Base-by-base conservation (phyloP, 768 basidiomycete genomes). In the Chlorophyllum brunneum region DNA sequence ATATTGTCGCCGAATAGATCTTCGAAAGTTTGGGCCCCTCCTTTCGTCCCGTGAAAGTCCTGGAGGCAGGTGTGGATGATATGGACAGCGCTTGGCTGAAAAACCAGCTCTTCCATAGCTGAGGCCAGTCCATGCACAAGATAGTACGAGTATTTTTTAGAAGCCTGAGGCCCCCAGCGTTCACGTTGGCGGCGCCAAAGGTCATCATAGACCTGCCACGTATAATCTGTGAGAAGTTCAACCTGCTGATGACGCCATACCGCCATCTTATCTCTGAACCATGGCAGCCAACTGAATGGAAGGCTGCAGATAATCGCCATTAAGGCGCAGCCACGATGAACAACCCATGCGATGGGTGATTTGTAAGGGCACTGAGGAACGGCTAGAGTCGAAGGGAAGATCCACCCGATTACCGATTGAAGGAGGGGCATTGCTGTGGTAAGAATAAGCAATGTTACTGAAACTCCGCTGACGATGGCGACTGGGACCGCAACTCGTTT, bases 301-400 rank as follows among this genome's bases (percentile, higher is more conserved):
- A 38, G 15, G 8, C 26, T 30, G n/a, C 18, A 2, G 27, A 29
- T 9, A 7, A 49, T 11, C 3, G 29, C 16, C 26, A 49, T 11
- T 5, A 49, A 18, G 20, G 40, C 37, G 38, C 26, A 29, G 11
- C 26, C 27, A 9, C 42, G 51, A 29, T 51, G 51, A 9, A 30
- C 16, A 20, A 37, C 33, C 42, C 51, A 51, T 1, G 51, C 34
- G 18, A 51, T 34, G 5, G 51, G 51, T 5, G 51, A 51, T 36
- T 51, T 51, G 27, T 34, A 51, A n/a, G 42, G 51, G 15, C 51
- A 51, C 30, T 51, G 51, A n/a, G 41, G 34, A 16, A 51, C 29
- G 24, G 16, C 42, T 23, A 51, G 18, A 4, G 41, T 36, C 15
- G 8, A 20, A 20, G 51, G 51, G 15, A 24, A 24, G 3, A 51